Evolutionary conservation across 2,329 filamentous ascomycete genomes (phyloP), one percentile per base, ranked within the genome.

Genomic region (Xylaria sp.): DNA sequence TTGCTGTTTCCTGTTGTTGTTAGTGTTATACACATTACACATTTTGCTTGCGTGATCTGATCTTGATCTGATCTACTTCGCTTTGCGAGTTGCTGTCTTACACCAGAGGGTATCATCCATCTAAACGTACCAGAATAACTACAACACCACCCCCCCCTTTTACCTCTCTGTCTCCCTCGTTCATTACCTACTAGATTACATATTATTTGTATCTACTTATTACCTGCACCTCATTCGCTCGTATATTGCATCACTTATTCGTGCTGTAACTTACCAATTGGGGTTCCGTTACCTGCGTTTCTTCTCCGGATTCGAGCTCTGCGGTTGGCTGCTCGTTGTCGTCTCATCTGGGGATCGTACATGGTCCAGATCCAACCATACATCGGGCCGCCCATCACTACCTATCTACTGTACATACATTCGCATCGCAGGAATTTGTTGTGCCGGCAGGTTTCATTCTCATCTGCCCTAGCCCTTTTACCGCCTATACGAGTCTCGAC

Each of bases 391-490:
- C 60, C 51, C 37, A 65, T 32, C 72, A 73, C 71, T 71, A 66
- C 75, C 71, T 4, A 18, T n/a, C 16, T 44, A 18, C 40, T n/a
- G 32, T 71, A 72, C 67, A 47, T 51, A 63, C 64, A 60, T 68
- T 35, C 51, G 51, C 64, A 63, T 69, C 69, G 66, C 63, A 63
- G 69, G 55, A 72, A 75, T 76, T 35, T 74, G 75, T 75, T 74
- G 71, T 72, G 69, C 75, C 76, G 76, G 76, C 76, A 77, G 74
- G 76, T 77, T 76, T 74, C 75, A 77, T 77, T 78, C 37, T 74
- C 71, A 75, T 65, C 75, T 75, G 74, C 72, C 73, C 73, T 73
- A 77, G 74, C 72, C 64, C 72, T 75, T 75, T 76, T 75, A 66
- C 75, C 73, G 74, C 73, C 71, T 73, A 75, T 75, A 77, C 76